Evolutionary conservation across 768 basidiomycete genomes (phyloP), one percentile per base, ranked within the genome.

Genomic region (Royoungia palumana): DNA sequence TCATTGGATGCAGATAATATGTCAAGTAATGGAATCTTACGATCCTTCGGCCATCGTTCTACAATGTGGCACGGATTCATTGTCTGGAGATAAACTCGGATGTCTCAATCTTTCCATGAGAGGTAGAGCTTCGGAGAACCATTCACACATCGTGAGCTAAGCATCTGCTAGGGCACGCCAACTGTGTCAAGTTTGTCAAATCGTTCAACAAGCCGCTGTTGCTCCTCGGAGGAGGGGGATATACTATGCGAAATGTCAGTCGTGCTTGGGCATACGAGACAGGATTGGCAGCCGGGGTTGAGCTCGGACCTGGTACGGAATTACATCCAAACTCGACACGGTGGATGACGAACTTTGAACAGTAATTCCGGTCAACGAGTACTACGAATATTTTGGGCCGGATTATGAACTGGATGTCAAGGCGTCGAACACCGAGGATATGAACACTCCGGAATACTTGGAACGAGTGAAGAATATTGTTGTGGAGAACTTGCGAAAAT

Each of bases 331-430:
- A 41, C n/a, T 43, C 24, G 0, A 19, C 10, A 7, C 14, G 46
- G n/a, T 5, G 28, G 44, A 44, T 55, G 37, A 57, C 49, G 12
- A 21, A 7, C 19, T n/a, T 9, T 44, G 5, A 27, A n/a, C 60
- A 94, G 95, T 91, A 63, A 95, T 99, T 46, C 96, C 96, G 3
- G 87, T 94, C 55, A 99, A 98, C 62, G 96, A 99, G 70, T 99
- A 98, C 71, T 98, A 94, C 63, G 95, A 98, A 64, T 98, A 98
- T 69, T 98, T 97, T 67, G 96, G 96, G 1, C 96, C 96, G 3
- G 92, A 95, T 61, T 97, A 98, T 62, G 83, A 94, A 64, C 79
- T 99, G 27, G 92, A 99, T 64, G 96, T 99, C 24, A 90, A 87
- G 60, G 73, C 92, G 12, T 94, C 91, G 12, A 99, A 98, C 64